phyloP scores from a whole-genome alignment of 495 filamentous ascomycete genomes.

The Barbatosphaeria neglecta region DNA sequence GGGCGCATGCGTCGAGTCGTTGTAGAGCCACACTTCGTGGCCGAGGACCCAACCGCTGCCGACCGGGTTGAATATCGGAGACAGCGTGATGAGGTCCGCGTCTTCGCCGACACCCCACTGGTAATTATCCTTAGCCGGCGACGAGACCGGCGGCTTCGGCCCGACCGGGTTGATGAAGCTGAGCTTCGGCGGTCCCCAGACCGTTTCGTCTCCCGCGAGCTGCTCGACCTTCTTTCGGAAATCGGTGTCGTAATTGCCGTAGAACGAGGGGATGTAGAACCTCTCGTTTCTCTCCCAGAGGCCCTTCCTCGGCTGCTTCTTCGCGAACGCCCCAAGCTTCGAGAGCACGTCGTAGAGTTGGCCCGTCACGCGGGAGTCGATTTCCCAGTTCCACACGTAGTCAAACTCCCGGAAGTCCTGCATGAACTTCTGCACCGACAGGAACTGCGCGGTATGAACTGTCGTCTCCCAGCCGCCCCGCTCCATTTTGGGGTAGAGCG shows the following conservation, averaged over 20 bases:
- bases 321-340: constrained; percentile 45
- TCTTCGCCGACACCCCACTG: constrained; percentile 66
- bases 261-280: constrained; percentile 54
- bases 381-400: constrained; percentile 67
- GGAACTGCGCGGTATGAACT: constrained; percentile 41
- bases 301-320: constrained; percentile 51
- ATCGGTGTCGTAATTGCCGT: constrained; percentile 44
- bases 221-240: constrained; percentile 42
- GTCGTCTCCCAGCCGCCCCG: constrained; percentile 22
- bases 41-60: constrained; percentile 52
- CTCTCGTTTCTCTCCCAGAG: constrained; percentile 67
- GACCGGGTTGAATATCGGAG: constrained; percentile 57
- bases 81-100: constrained; percentile 60
- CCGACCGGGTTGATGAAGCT: constrained; percentile 47
- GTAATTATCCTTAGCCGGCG: constrained; percentile 49
- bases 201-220: constrained; percentile 26
- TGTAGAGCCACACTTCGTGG: constrained; percentile 51
- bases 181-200: constrained; percentile 52
- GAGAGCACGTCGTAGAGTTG: constrained; percentile 61
- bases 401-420: constrained; percentile 60
- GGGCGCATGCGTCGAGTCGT: constrained; percentile 31
- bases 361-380: constrained; percentile 59
- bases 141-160: constrained; percentile 41
- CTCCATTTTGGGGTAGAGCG: constrained; percentile 45
- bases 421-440: constrained; percentile 54